Base-by-base conservation (phyloP, 2,329 filamentous ascomycete species). In the Aspergillus awamori region DNA sequence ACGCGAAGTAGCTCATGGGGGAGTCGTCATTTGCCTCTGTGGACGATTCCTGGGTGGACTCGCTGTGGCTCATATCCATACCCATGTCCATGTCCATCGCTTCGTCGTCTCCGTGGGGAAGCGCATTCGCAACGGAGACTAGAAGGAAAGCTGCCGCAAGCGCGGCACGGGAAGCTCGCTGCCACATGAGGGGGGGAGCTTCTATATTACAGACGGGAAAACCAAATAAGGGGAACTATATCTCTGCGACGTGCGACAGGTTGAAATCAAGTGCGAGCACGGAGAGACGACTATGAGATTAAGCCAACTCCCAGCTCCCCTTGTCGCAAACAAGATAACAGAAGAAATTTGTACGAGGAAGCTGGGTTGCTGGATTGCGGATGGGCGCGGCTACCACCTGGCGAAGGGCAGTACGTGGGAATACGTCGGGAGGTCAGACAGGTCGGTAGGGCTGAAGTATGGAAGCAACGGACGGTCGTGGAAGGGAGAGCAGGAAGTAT, bases 1-100 rank as follows among this genome's bases (percentile, higher is more conserved):
- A 75, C 8, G 75, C 73, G 57, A 79, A 80, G 66, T 81, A 81
- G 61, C 78, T 81, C 71, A 78, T 75, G 4, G 73, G 69, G 20
- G 70, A 69, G n/a, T 75, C 65, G n/a, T 64, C 59, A 17, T 49
- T 66, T 6, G 65, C 53, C 10, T 64, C 58, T 28, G 66, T 26
- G 30, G 69, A 61, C 10, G 66, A 22, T 15, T 64, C 57, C 26
- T 56, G 41, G 67, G 60, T 45, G 66, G 67, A 48, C 11, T 61
- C 53, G 22, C 62, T 56, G 54, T 33, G 64, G 58, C 67, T 28
- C 64, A 67, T 69, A 13, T 58, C 67, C 68, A 69, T 69, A n/a
- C 61, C 61, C 68, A 70, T 75, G 24, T 72, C 69, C 69, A 74
- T 75, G 15, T 72, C 57, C 67, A 69, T 72, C 3, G 67, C 64